Evolutionary conservation across 2,329 filamentous ascomycete species (phyloP).

Genomic region (Aspergillus proliferans): DNA sequence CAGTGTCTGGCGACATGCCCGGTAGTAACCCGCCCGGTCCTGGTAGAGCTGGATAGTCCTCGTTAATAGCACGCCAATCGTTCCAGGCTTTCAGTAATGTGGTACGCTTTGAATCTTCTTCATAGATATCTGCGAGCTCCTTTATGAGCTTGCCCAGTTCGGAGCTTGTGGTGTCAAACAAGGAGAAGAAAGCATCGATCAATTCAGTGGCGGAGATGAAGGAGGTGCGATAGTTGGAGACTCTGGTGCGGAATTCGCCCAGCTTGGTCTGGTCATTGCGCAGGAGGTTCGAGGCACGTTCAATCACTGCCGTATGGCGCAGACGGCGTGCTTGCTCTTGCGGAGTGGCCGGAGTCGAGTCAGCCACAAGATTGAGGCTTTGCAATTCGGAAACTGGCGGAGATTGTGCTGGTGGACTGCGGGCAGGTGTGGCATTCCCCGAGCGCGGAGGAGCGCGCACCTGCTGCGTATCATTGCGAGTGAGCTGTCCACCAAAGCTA

Average conservation of each 20-base stretch:
- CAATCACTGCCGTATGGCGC: constrained; percentile 76
- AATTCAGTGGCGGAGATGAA: constrained; percentile 67
- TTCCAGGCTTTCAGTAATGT: constrained; percentile 78
- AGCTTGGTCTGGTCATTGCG: constrained; percentile 71
- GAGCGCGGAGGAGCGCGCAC: constrained; percentile 42
- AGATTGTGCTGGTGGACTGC: constrained; percentile 19
- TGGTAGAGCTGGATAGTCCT: constrained; percentile 87
- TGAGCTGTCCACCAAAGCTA: constrained; percentile 79
- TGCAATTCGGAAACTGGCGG: constrained; percentile 40
- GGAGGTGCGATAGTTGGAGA: constrained; percentile 70
- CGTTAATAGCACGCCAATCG: constrained; percentile 91
- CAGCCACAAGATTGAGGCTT: constrained; percentile 43
- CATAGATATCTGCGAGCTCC: constrained; percentile 88
- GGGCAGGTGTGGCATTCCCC: constrained; percentile 21
- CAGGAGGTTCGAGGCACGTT: constrained; percentile 75
- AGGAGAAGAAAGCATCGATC: constrained; percentile 77
- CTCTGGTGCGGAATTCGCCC: constrained; percentile 66
- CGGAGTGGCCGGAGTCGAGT: constrained; percentile 50
- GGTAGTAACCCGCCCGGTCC: constrained; percentile 64
- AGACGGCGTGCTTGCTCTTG: constrained; percentile 75
- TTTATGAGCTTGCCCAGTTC: constrained; percentile 84
- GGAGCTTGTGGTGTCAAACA: constrained; percentile 75
- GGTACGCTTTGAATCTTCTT: constrained; percentile 69
- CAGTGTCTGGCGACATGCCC: constrained; percentile 39
- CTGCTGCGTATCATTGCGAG: constrained; percentile 44